These are phyloP conservation scores for Trypanosoma lewisi DNA, from an alignment of 208 protist genomes.

Conservation along the genomic window DNA sequence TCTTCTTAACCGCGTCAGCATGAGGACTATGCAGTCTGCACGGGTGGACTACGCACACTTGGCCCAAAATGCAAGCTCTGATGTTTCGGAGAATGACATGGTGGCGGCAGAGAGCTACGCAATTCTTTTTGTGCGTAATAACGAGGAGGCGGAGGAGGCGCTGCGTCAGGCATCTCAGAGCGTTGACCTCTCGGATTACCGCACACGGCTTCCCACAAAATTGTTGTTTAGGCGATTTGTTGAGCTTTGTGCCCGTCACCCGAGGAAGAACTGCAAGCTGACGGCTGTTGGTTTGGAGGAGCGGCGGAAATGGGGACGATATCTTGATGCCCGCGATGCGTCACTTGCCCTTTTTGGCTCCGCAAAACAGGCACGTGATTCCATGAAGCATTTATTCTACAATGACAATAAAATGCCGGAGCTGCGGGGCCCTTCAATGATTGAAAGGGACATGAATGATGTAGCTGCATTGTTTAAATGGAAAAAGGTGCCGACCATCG, in stretches of 20 bases:
- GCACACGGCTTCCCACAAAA: slow-evolving; percentile 40
- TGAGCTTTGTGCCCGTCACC: slow-evolving; percentile 70
- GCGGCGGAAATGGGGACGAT: slow-evolving; percentile 72
- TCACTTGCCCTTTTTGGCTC: slow-evolving; percentile 86
- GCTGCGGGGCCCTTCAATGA: slow-evolving; percentile 57
- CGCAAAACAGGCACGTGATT: slow-evolving; percentile 72
- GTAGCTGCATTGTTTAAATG: slow-evolving; percentile 40
- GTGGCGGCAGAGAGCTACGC: slow-evolving; percentile 44
- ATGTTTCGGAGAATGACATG: slow-evolving; percentile 42
- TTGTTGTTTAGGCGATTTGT: slow-evolving; percentile 62
- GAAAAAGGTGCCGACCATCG: slow-evolving; percentile 19
- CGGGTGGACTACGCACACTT: slow-evolving; percentile 35
- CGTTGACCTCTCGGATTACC: slow-evolving; percentile 34
- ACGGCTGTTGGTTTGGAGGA: slow-evolving; percentile 65
- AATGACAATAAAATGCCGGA: slow-evolving; percentile 67
- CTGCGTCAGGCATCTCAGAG: slow-evolving; percentile 45
- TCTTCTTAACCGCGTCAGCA: slow-evolving; percentile 46
- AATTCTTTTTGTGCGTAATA: slow-evolving; percentile 51
- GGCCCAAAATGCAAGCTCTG: slow-evolving; percentile 24
- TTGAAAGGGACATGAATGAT: slow-evolving; percentile 73
- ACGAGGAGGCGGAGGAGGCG: slow-evolving; percentile 58
- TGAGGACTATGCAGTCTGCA: slow-evolving; percentile 31
- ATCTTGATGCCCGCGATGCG: slow-evolving; percentile 84
- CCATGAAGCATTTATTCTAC: slow-evolving; percentile 88
- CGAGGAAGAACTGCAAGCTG: slow-evolving; percentile 72